Conservation (phyloP, 2,329 filamentous ascomycete genomes). For the Alternaria solani region DNA sequence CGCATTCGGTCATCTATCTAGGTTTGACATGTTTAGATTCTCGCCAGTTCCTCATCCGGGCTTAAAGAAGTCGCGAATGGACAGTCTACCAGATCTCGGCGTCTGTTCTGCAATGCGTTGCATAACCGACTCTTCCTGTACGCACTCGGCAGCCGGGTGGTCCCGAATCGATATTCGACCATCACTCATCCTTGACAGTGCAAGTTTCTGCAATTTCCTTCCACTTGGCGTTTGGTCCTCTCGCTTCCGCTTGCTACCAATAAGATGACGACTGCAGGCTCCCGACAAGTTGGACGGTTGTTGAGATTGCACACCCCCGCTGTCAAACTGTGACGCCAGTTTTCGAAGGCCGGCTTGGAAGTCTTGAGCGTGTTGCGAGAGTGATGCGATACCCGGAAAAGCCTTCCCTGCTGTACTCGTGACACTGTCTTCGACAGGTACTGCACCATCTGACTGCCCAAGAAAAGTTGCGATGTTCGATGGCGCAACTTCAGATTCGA, state of each 20-base stretch:
- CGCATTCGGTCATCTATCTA: neutral
- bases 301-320: neutral
- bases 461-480: no score
- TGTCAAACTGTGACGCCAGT: neutral
- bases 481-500: no score
- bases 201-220: neutral
- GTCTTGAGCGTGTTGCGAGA: neutral
- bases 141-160: neutral
- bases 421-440: neutral
- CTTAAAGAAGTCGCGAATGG: neutral
- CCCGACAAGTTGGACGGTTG: neutral
- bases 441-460: no score
- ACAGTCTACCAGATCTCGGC: neutral
- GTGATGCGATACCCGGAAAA: fast-evolving
- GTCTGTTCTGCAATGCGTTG: neutral
- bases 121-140: neutral
- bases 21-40: neutral
- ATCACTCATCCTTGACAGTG: no score
- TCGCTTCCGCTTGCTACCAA: neutral
- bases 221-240: neutral
- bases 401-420: fast-evolving
- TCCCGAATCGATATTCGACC: neutral
- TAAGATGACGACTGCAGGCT: neutral
- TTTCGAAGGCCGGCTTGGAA: neutral
- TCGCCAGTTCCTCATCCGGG: neutral